A percentile compares a stretch with the other conserved stretches of the same genome.
Evolutionary conservation across 257 asterid species (phyloP).

Genomic region (Mitragyna speciosa): DNA sequence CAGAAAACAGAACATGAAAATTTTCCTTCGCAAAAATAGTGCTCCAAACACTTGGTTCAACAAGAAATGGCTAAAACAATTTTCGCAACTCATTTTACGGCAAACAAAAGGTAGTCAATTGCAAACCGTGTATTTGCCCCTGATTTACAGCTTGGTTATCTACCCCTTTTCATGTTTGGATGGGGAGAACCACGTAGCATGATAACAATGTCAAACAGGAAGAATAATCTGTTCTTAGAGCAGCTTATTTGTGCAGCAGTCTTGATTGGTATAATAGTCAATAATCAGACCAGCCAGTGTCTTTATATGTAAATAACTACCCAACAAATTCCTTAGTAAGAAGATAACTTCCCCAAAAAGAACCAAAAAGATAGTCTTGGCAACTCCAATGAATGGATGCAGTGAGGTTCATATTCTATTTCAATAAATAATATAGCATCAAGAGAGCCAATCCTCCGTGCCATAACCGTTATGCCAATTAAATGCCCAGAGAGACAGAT

Average conservation of each 20-base stretch:
- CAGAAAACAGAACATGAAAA: no score
- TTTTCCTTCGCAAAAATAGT: no score
- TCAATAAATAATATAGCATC: neutral
- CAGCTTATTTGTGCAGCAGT: neutral
- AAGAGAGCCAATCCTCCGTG: neutral
- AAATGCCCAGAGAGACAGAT: neutral
- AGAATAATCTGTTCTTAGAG: neutral
- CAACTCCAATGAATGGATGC: neutral
- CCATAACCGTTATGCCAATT: neutral
- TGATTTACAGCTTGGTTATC: neutral
- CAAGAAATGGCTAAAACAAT: no score
- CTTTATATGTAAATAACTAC: neutral
- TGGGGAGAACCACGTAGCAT: neutral
- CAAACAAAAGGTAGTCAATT: no score
- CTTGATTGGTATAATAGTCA: neutral
- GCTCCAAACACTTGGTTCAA: no score
- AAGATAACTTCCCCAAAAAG: neutral
- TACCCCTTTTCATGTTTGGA: neutral
- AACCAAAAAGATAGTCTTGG: conserved; percentile 12
- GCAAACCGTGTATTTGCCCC: neutral
- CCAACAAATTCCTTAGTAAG: neutral
- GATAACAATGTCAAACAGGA: neutral
- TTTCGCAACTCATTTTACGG: no score
- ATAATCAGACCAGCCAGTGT: conserved; percentile 4
- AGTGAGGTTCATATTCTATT: neutral